Base-by-base conservation (phyloP, 805 yeast species). In the Saturnispora gosingensis region DNA sequence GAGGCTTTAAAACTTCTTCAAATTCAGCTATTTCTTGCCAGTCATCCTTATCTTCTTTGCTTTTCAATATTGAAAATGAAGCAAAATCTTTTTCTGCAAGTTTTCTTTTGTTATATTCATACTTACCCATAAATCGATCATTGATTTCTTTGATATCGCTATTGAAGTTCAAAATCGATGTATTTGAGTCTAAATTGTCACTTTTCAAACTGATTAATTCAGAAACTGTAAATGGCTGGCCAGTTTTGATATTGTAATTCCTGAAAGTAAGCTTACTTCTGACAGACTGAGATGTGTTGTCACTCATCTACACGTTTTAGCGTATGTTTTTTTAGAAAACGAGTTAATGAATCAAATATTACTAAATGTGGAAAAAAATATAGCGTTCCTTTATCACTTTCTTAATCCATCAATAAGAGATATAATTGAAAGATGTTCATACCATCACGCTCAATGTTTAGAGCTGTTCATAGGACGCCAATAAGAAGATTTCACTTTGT, bases 211-310 rank as follows among this genome's bases (percentile, higher is more conserved):
- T 15, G 5, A 32, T 22, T 6, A 52, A 10, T 16, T 55, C 54
- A 11, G 50, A 38, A 1, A 60, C 56, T 5, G 57, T 34, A 22
- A 55, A 44, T 11, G 58, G 61, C n/a, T 52, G 49, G 7, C 53
- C 46, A 5, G 52, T 49, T 4, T 34, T 24, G 3, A 53, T 52
- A 38, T 58, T 55, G 38, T 52, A 59, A 27, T 58, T 59, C 36
- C 59, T 50, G 22, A 43, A 53, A 20, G 51, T 51, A 44, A 57
- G 50, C 18, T 20, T 22, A 22, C 32, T 20, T 34, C 48, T 20
- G 3, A 35, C 6, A 2, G 24, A 22, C 36, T 15, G 13, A 6
- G 30, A 22, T 22, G 7, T n/a, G 11, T 18, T 10, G 4, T 24
- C 44, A 40, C 15, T 10, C 44, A 40, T 40, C 3, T 24, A 15